Evolutionary conservation across 2,329 filamentous ascomycete genomes (phyloP).

Genomic region (Colletotrichum sp.): DNA sequence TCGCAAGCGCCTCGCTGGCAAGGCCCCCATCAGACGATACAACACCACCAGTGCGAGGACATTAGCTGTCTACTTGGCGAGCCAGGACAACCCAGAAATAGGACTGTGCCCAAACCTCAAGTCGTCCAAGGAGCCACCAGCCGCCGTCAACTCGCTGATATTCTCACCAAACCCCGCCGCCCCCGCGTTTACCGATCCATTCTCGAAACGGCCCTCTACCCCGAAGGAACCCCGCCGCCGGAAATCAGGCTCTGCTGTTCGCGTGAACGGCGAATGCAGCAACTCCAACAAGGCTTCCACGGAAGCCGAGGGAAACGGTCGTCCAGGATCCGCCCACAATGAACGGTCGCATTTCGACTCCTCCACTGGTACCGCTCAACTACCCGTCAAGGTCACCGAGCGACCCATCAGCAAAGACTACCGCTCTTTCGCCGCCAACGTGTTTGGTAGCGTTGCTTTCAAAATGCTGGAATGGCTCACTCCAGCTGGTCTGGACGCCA

Average conservation of each 20-base stretch:
- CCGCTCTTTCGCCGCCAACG: slow-evolving; percentile 64
- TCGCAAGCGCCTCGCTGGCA: slow-evolving; percentile 69
- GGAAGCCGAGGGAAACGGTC: not conserved
- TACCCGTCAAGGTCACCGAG: slow-evolving; percentile 45
- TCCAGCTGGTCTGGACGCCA: slow-evolving; percentile 56
- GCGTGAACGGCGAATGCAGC: not conserved
- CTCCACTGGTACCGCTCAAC: slow-evolving; percentile 12
- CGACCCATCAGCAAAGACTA: slow-evolving; percentile 58
- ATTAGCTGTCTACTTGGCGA: slow-evolving; percentile 80
- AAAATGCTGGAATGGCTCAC: slow-evolving; percentile 77
- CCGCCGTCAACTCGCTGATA: slow-evolving; percentile 51
- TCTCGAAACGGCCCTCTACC: slow-evolving; percentile 11
- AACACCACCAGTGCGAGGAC: slow-evolving; percentile 83
- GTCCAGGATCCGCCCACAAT: not conserved
- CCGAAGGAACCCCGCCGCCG: slow-evolving; percentile 5
- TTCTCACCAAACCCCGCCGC: slow-evolving; percentile 42
- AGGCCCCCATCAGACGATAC: slow-evolving; percentile 76
- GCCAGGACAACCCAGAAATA: slow-evolving; percentile 76
- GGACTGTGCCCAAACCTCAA: slow-evolving; percentile 66
- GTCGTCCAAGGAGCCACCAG: slow-evolving; percentile 45
- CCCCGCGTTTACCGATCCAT: slow-evolving; percentile 20
- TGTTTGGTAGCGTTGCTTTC: slow-evolving; percentile 70
- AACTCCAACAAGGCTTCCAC: not conserved
- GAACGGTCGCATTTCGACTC: slow-evolving; percentile 21
- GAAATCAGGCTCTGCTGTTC: not conserved